Conservation (phyloP, 78 protist species). For the Dictyostelium intermedium region DNA sequence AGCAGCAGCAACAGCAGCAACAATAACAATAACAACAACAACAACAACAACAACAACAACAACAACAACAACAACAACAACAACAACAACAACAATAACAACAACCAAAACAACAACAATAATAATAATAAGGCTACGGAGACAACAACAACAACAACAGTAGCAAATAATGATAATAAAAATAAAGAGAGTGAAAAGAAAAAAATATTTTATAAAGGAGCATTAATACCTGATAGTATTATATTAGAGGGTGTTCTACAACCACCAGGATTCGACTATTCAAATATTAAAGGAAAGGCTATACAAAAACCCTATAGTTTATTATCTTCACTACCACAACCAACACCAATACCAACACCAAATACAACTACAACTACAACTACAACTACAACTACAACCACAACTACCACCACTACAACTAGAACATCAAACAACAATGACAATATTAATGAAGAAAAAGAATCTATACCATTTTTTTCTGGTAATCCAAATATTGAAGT, state of each 20-base stretch:
- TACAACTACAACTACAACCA: not conserved
- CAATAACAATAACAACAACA: not conserved
- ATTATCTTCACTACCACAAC: not conserved
- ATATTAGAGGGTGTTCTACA: constrained; percentile 7
- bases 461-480: constrained; percentile 75
- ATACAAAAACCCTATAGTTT: not conserved
- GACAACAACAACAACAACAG: not conserved
- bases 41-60: not conserved
- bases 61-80: too few species aligned
- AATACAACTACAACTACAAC: not conserved
- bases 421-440: not conserved
- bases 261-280: not conserved
- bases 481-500: constrained; percentile 84
- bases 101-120: not conserved
- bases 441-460: not conserved
- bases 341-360: not conserved
- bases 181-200: not conserved
- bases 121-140: not conserved
- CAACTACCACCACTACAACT: not conserved
- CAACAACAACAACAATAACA: too few species aligned
- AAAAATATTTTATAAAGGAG: constrained; percentile 4
- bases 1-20: not conserved
- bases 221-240: not conserved
- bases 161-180: not conserved
- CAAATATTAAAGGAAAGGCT: not conserved